These are phyloP conservation scores for Leptographium wingfieldii DNA, from an alignment of 2,329 filamentous ascomycete species.

Conservation along the genomic window DNA sequence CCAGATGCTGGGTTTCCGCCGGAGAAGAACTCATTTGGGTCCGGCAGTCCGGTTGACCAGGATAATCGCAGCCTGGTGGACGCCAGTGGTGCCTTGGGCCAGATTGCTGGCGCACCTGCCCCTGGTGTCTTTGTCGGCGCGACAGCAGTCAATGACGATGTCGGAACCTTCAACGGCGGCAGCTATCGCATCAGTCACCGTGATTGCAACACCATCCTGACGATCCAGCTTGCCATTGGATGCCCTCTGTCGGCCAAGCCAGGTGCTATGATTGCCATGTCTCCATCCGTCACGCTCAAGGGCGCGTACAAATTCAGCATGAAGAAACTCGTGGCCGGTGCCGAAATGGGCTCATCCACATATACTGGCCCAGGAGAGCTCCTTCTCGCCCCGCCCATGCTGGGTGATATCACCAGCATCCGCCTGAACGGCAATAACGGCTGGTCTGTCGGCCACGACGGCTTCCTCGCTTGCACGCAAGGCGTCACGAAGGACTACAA, in stretches of 20 bases:
- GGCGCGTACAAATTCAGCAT: slow-evolving; percentile 74
- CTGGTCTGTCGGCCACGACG: slow-evolving; percentile 80
- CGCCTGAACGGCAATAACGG: slow-evolving; percentile 56
- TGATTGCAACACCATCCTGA: slow-evolving; percentile 81
- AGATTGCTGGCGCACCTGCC: slow-evolving; percentile 25
- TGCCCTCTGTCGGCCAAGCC: slow-evolving; percentile 74
- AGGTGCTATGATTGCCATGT: slow-evolving; percentile 91
- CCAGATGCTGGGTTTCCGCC: slow-evolving; percentile 15
- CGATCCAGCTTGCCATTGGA: slow-evolving; percentile 77
- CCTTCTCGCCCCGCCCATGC: slow-evolving; percentile 62
- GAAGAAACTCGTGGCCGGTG: slow-evolving; percentile 80
- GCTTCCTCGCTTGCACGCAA: slow-evolving; percentile 74
- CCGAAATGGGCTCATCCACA: slow-evolving; percentile 64
- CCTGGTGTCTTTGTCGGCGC: slow-evolving; percentile 51
- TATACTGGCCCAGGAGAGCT: slow-evolving; percentile 88
- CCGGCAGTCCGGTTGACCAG: not conserved
- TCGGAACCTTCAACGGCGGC: slow-evolving; percentile 95
- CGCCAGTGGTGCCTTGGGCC: not conserved
- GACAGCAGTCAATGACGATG: slow-evolving; percentile 57
- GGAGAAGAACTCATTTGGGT: slow-evolving; percentile 16
- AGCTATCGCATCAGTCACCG: slow-evolving; percentile 88
- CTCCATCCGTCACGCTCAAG: slow-evolving; percentile 70
- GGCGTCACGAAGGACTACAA: slow-evolving; percentile 84
- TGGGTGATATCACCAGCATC: slow-evolving; percentile 79
- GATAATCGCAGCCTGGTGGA: not conserved